Base-by-base conservation (phyloP, 139 green algal species). In the Desmodesmus armatus region DNA sequence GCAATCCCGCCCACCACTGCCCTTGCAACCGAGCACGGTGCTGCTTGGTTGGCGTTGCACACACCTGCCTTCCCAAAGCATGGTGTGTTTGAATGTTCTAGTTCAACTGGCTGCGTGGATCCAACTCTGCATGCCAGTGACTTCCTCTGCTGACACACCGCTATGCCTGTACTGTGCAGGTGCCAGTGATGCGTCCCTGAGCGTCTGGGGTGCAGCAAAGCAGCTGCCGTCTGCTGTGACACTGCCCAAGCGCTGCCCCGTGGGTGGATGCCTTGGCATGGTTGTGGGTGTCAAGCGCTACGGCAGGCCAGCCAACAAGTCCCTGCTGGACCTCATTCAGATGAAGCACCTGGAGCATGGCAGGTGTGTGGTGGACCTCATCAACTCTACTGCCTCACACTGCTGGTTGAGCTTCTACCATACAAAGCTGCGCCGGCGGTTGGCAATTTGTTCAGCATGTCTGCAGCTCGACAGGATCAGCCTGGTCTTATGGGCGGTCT, bases 261-360 rank as follows among this genome's bases (percentile, higher is more conserved):
- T 17, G 43, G 66, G 66, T 6, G 66, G 66, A 5, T 78, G 70
- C 70, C 2, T 2, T 15, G 33, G 17, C 27, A 25, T 55, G 21
- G 70, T 78, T 39, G 70, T 53, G 70, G 70, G 70, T 17, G 11
- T 78, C 19, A 23, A 40, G 5, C 70, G 70, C 70, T 78, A 78
- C 25, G 70, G 70, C 41, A 51, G 70, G 37, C 35, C 37, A n/a
- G 70, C 37, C 35, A 51, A 37, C 15, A 51, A 78, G 27, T 19
- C 35, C 5, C 70, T 55, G 21, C 40, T 78, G 39, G 70, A 53
- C 35, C 13, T 78, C 25, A 78, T 53, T 5, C 70, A 78, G 39
- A 19, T 39, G 13, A 78, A 78, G 70, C 70, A 78, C 19, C 35
- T 53, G 37, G 70, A 78, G 35, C 5, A 23, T 2, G 37, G 35